Percentiles rank a stretch among this genome's conserved stretches.
Evolutionary conservation across 768 basidiomycete species (phyloP).

Genomic region (Tricholomella constricta): DNA sequence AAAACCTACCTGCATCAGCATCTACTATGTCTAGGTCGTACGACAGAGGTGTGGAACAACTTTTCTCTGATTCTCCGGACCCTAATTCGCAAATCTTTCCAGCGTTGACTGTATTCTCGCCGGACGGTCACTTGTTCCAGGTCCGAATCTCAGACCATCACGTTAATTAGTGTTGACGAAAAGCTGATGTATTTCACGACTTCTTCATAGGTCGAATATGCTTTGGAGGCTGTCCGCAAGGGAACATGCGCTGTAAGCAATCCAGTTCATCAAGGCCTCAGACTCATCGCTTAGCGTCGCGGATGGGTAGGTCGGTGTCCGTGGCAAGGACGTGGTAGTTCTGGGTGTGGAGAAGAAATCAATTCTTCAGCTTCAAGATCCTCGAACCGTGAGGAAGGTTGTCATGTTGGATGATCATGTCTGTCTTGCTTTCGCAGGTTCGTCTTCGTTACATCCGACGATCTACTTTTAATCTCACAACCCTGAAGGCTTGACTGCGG

Average conservation of each 20-base stretch:
- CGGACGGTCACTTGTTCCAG: slow-evolving; percentile 98
- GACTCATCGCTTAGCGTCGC: not conserved
- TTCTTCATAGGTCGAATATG: slow-evolving; percentile 94
- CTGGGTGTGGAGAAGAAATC: slow-evolving; percentile 99
- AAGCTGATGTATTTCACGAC: slow-evolving; percentile 22
- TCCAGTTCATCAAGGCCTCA: slow-evolving; percentile 8
- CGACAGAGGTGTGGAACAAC: slow-evolving; percentile 76
- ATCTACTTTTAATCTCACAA: slow-evolving; percentile 3
- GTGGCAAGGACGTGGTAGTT: slow-evolving; percentile 93
- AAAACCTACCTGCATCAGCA: slow-evolving; percentile 20
- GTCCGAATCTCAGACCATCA: slow-evolving; percentile 39
- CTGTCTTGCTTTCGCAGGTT: slow-evolving; percentile 96
- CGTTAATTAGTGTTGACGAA: slow-evolving; percentile 12
- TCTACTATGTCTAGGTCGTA: slow-evolving; percentile 95
- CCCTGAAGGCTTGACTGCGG: slow-evolving; percentile 85
- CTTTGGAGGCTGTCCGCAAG: slow-evolving; percentile 94
- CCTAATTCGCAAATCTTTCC: not conserved
- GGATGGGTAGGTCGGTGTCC: slow-evolving; percentile 82
- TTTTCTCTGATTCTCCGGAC: not conserved
- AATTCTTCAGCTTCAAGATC: slow-evolving; percentile 95
- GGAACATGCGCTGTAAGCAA: slow-evolving; percentile 90
- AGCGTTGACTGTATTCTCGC: slow-evolving; percentile 98
- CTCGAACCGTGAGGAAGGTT: slow-evolving; percentile 95
- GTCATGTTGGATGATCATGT: slow-evolving; percentile 98
- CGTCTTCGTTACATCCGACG: slow-evolving; percentile 20